Percentiles rank a stretch among this genome's conserved stretches.
phyloP scores from a whole-genome alignment of 2,329 filamentous ascomycete species.

The Myriosclerotinia curreyana region DNA sequence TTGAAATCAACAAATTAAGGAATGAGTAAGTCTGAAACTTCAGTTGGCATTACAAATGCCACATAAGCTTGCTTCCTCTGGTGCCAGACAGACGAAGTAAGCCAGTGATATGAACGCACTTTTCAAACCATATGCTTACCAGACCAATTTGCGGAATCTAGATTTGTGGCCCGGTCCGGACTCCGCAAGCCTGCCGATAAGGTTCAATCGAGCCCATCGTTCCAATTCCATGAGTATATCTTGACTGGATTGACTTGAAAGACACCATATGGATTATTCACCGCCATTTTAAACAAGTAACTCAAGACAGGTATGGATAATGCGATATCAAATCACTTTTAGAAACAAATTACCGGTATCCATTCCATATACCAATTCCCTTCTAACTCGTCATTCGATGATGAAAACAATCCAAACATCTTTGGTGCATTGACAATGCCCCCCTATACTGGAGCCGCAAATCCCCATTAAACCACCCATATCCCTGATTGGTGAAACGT shows the following conservation, averaged over 20 bases:
- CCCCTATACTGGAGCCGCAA: neutral
- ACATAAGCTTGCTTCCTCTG: conserved; percentile 13
- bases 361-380: neutral
- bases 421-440: neutral
- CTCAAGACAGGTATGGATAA: too few relatives aligned
- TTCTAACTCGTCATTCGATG: neutral
- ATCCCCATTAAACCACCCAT: neutral
- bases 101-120: too few relatives aligned
- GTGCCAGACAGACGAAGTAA: neutral
- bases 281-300: neutral
- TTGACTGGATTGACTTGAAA: neutral
- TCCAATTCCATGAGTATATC: neutral
- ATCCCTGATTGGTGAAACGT: conserved; percentile 13
- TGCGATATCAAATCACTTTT: neutral
- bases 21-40: conserved; percentile 13
- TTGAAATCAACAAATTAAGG: conserved; percentile 6
- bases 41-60: neutral
- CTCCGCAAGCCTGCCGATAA: neutral
- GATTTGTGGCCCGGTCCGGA: neutral
- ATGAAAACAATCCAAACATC: neutral
- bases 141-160: neutral
- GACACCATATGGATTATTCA: neutral
- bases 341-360: neutral
- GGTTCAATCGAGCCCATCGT: neutral
- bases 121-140: neutral